These are phyloP conservation scores for Amanita pallidorosea DNA, from an alignment of 768 basidiomycete genomes.

Conservation along the genomic window DNA sequence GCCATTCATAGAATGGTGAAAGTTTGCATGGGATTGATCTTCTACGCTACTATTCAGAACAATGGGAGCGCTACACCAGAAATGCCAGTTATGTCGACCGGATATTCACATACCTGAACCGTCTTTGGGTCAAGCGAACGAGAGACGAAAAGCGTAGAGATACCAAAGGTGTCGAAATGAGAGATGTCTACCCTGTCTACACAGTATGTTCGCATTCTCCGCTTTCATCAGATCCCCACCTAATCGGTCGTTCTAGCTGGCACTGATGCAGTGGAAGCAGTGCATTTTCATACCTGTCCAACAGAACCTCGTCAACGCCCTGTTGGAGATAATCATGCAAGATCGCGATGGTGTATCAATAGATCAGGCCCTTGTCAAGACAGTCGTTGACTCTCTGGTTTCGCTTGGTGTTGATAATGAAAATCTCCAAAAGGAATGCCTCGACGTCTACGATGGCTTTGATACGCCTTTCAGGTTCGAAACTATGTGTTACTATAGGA, in stretches of 20 bases:
- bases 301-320: constrained; percentile 72
- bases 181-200: constrained; percentile 95
- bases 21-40: constrained; percentile 78
- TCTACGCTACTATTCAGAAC: constrained; percentile 81
- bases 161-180: constrained; percentile 30
- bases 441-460: constrained; percentile 93
- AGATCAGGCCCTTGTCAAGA: constrained; percentile 93
- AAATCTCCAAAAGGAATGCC: constrained; percentile 87
- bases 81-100: constrained; percentile 96
- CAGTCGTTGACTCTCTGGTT: constrained; percentile 93
- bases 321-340: constrained; percentile 80
- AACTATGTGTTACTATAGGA: constrained; percentile 88
- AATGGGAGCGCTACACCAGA: constrained; percentile 96
- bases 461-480: constrained; percentile 80
- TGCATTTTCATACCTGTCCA: constrained; percentile 86
- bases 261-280: constrained; percentile 91
- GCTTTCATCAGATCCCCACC: background rate
- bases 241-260: constrained; percentile 42
- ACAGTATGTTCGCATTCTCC: constrained; percentile 47
- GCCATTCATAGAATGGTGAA: constrained; percentile 55
- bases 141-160: constrained; percentile 82
- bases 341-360: constrained; percentile 94
- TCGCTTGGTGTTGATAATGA: constrained; percentile 87
- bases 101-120: constrained; percentile 93
- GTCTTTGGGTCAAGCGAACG: constrained; percentile 98